Evolutionary conservation across 495 filamentous ascomycete genomes (phyloP).

Genomic region (Xylaria longipes): DNA sequence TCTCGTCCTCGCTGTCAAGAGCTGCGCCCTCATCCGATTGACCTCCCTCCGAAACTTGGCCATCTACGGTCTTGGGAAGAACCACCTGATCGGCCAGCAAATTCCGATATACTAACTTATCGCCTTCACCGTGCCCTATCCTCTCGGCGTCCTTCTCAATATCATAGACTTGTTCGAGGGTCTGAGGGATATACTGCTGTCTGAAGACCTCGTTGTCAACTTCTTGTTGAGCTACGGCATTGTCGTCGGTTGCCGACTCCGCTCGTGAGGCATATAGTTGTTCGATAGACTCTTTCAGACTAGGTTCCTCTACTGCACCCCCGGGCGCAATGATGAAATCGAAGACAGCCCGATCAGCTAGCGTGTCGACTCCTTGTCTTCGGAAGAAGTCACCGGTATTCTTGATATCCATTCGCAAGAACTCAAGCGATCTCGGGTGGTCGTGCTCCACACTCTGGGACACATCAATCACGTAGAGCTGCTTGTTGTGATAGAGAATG

Average conservation of each 20-base stretch:
- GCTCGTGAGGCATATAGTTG: constrained; percentile 51
- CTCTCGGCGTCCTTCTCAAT: constrained; percentile 86
- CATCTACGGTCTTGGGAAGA: constrained; percentile 40
- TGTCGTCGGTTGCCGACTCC: constrained; percentile 46
- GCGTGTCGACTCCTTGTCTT: constrained; percentile 77
- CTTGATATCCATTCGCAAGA: constrained; percentile 96
- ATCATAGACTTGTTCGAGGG: constrained; percentile 92
- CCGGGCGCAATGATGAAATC: constrained; percentile 73
- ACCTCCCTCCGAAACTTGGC: constrained; percentile 43
- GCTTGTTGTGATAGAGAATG: constrained; percentile 82
- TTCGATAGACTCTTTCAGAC: constrained; percentile 50
- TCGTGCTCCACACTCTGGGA: constrained; percentile 97
- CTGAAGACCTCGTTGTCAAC: constrained; percentile 91
- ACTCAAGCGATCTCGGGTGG: constrained; percentile 88
- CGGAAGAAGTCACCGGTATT: constrained; percentile 92
- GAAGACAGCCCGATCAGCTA: constrained; percentile 77
- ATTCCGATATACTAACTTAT: constrained; percentile 78
- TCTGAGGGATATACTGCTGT: constrained; percentile 94
- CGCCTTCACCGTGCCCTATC: constrained; percentile 72
- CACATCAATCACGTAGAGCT: constrained; percentile 94
- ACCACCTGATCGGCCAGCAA: constrained; percentile 75
- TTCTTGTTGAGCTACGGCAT: constrained; percentile 59
- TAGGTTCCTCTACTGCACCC: constrained; percentile 57
- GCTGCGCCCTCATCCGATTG: constrained; percentile 47
- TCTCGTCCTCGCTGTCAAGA: constrained; percentile 59